Conservation (phyloP, 371 early-diverging fungal species). For the Mortierella polycephala region DNA sequence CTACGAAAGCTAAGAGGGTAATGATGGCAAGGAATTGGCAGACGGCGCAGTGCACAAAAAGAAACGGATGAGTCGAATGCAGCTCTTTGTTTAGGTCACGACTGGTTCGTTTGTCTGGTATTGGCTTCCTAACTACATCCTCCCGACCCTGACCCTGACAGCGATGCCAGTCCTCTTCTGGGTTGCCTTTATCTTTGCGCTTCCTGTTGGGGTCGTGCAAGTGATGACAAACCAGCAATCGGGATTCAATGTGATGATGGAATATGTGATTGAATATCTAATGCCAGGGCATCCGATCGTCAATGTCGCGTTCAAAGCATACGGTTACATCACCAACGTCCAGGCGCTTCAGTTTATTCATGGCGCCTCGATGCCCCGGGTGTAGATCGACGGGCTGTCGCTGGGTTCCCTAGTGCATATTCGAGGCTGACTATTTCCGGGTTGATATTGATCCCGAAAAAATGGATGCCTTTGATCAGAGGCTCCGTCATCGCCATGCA, state of each 20-base stretch:
- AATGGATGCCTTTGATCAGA: too few species aligned
- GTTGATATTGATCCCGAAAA: too few species aligned
- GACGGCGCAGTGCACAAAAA: slow-evolving; percentile 22
- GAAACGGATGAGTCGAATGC: slow-evolving; percentile 10
- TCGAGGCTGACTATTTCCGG: too few species aligned
- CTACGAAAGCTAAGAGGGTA: slow-evolving; percentile 53
- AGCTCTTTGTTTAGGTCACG: slow-evolving; percentile 20
- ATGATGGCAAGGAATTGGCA: not conserved
- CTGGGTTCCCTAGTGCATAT: too few species aligned
- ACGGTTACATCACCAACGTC: slow-evolving; percentile 66
- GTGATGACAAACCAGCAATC: too few species aligned
- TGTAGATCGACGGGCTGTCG: too few species aligned
- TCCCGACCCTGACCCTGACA: slow-evolving; percentile 62
- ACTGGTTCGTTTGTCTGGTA: slow-evolving; percentile 31
- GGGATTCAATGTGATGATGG: slow-evolving; percentile 58
- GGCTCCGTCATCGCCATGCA: too few species aligned
- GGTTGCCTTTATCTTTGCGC: too few species aligned
- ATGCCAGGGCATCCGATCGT: slow-evolving; percentile 74
- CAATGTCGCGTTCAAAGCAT: slow-evolving; percentile 77
- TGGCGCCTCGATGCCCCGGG: slow-evolving; percentile 72
- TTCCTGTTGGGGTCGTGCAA: too few species aligned
- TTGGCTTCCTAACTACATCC: slow-evolving; percentile 72
- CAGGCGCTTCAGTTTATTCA: slow-evolving; percentile 70
- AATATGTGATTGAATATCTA: slow-evolving; percentile 72
- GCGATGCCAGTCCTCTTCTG: slow-evolving; percentile 59